These are phyloP conservation scores for Colletotrichum cereale DNA, from an alignment of 2,329 filamentous ascomycete species.

Conservation along the genomic window DNA sequence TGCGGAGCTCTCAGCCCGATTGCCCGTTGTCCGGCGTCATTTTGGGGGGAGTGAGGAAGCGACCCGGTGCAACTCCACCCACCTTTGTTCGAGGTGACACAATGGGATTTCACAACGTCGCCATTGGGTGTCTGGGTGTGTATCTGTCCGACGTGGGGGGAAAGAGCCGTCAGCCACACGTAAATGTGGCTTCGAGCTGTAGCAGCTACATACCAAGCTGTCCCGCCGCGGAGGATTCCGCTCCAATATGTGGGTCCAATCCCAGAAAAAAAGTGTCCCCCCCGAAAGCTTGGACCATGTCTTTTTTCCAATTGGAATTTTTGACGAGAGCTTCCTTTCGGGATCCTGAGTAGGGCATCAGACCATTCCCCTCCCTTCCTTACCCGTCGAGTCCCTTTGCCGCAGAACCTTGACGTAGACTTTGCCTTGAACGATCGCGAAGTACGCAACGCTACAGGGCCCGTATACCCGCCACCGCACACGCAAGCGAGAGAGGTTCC, in stretches of 20 bases:
- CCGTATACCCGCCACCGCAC: not conserved
- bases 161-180: not conserved
- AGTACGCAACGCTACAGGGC: not conserved
- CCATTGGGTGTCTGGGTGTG: too few species aligned
- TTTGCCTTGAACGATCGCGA: not conserved
- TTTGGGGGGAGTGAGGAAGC: too few species aligned
- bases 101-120: not conserved
- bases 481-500: not conserved
- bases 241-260: not conserved
- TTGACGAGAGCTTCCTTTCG: constrained; percentile 1
- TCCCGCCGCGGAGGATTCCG: not conserved
- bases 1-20: not conserved
- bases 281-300: constrained; percentile 34
- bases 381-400: not conserved
- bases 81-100: not conserved
- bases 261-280: not conserved
- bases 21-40: not conserved
- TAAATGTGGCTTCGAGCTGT: not conserved
- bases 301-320: constrained; percentile 30
- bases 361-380: not conserved
- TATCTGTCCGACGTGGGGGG: too few species aligned
- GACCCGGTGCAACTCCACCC: too few species aligned
- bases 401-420: not conserved
- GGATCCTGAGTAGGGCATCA: not conserved
- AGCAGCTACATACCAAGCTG: not conserved